Conservation (phyloP, 2,329 filamentous ascomycete species). For the Trichoderma gracile region DNA sequence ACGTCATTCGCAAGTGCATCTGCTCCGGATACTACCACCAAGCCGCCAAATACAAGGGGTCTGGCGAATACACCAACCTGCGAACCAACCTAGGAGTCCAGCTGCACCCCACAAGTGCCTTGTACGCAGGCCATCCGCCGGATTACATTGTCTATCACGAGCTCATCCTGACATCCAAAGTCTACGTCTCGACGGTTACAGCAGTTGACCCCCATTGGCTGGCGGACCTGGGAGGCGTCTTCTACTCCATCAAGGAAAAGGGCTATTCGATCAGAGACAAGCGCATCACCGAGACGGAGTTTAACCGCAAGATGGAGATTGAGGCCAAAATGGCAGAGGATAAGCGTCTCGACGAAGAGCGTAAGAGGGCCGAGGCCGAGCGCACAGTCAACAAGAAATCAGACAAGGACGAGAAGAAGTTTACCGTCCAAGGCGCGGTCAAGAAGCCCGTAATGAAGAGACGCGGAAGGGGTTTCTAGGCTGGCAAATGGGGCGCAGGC, state of each 20-base stretch:
- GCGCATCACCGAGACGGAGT: constrained; percentile 84
- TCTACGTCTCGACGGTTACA: constrained; percentile 98
- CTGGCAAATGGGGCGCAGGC: background rate
- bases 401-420: constrained; percentile 51
- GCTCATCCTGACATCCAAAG: constrained; percentile 91
- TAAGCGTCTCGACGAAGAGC: constrained; percentile 66
- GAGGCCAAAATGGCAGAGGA: constrained; percentile 90
- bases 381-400: constrained; percentile 43
- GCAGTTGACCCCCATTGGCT: constrained; percentile 96
- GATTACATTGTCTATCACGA: constrained; percentile 99
- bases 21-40: constrained; percentile 98
- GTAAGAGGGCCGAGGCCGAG: constrained; percentile 52
- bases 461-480: constrained; percentile 54
- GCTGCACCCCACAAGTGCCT: constrained; percentile 87
- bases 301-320: constrained; percentile 90
- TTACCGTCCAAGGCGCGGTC: constrained; percentile 62
- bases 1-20: constrained; percentile 91
- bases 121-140: constrained; percentile 93
- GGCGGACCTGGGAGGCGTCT: constrained; percentile 92
- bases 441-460: constrained; percentile 61
- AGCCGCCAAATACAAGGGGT: constrained; percentile 91
- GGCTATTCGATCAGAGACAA: constrained; percentile 87
- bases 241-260: constrained; percentile 97
- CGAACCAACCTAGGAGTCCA: constrained; percentile 93
- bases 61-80: constrained; percentile 96